Base-by-base conservation (phyloP, 2,329 filamentous ascomycete genomes). In the Fusarium napiforme region DNA sequence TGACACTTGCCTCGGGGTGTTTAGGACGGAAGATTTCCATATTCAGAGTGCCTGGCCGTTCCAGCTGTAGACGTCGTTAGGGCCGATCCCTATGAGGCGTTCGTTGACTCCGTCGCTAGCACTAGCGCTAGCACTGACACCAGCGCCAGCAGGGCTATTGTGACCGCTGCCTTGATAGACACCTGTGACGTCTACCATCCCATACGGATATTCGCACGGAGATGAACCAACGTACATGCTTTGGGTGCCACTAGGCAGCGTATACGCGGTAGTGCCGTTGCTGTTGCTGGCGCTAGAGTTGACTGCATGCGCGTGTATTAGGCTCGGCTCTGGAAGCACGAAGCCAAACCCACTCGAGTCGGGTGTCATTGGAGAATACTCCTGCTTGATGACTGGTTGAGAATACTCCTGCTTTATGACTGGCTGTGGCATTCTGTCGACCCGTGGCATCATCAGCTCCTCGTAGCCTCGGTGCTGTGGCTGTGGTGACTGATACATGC, bases 151-250 rank as follows among this genome's bases (percentile, higher is more conserved):
- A 59, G 42, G 42, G 21, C 52, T 26, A 50, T 72, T 53, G 52
- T 74, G 55, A 39, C 40, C 62, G 55, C 50, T 66, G 53, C 71
- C 70, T 49, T 72, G 68, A 73, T 77, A 80, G 71, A 76, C 71
- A 49, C 76, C 69, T 49, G 77, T 75, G 65, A 79, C 72, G 50
- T 79, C 77, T 61, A 60, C 70, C 64, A 79, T 62, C 43, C 61
- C 68, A 42, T 76, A 79, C 19, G 78, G 78, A 49, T 75, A 79
- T 46, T 72, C 68, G 60, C 71, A 67, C 43, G 60, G 77, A 55
- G 72, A 67, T 37, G 72, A 61, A 15, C 61, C 56, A 32, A 70
- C 64, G 68, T 77, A 78, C 62, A 75, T 64, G 46, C 42, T 56
- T 60, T 69, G 62, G 61, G 76, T 58, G 26, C 67, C 72, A 53